Evolutionary conservation across 306 rosid species (phyloP).

Genomic region (Corylus heterophylla): DNA sequence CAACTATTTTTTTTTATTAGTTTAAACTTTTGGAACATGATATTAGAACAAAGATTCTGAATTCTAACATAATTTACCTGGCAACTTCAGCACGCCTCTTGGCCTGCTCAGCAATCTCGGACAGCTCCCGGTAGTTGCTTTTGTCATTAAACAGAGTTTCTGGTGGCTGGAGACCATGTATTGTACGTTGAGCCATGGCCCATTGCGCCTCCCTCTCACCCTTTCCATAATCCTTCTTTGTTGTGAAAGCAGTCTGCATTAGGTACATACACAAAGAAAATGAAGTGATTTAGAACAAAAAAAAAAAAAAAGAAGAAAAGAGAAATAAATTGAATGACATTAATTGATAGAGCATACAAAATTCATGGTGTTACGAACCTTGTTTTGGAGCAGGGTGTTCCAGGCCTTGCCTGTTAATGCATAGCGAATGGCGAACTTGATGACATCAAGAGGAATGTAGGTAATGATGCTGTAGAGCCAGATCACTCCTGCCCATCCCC

Average conservation of each 20-base stretch:
- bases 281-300: background rate
- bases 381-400: conserved; percentile 63
- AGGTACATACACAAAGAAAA: conserved; percentile 12
- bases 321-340: background rate
- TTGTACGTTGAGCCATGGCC: conserved; percentile 75
- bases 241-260: conserved; percentile 68
- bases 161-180: conserved; percentile 56
- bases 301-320: background rate
- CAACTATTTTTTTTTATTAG: no score
- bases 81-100: conserved; percentile 84
- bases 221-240: conserved; percentile 74
- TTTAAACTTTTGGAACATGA: no score
- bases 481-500: conserved; percentile 87
- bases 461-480: conserved; percentile 78
- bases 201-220: conserved; percentile 85
- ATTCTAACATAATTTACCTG: conserved; percentile 35
- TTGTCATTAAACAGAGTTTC: conserved; percentile 31
- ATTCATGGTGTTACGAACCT: conserved; percentile 32
- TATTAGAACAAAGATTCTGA: no score
- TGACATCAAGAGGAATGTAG: conserved; percentile 78
- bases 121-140: conserved; percentile 33
- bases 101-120: conserved; percentile 84
- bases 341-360: background rate
- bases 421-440: conserved; percentile 63
- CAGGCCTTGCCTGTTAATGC: conserved; percentile 69